These are phyloP conservation scores for Dissophora ornata DNA, from an alignment of 192 early-diverging fungal genomes.

Conservation along the genomic window DNA sequence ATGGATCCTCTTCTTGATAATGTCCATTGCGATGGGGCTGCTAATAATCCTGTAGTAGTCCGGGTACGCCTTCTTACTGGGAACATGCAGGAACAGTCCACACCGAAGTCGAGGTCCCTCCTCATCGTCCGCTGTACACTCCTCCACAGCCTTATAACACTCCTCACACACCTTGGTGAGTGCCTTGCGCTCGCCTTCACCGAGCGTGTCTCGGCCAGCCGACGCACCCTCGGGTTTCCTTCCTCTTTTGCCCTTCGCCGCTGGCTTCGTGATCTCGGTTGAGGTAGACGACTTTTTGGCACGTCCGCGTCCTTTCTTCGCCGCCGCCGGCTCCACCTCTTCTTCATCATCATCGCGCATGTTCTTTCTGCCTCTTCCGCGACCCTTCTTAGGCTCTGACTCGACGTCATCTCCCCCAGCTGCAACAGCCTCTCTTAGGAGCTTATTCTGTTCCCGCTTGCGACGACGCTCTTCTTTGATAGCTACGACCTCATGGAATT, in stretches of 20 bases:
- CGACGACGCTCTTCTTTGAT: slow-evolving; percentile 58
- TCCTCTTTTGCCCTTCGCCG: slow-evolving; percentile 37
- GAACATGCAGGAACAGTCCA: slow-evolving; percentile 84
- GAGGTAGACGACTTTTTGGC: slow-evolving; percentile 35
- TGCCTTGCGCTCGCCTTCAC: slow-evolving; percentile 68
- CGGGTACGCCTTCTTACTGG: slow-evolving; percentile 78
- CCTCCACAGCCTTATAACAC: slow-evolving; percentile 72
- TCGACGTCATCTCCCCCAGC: slow-evolving; percentile 28
- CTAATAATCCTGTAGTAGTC: slow-evolving; percentile 92
- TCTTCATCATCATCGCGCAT: slow-evolving; percentile 40
- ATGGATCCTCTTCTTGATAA: slow-evolving; percentile 82
- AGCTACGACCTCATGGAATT: slow-evolving; percentile 68
- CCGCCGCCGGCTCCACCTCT: slow-evolving; percentile 9
- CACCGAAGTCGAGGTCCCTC: slow-evolving; percentile 66
- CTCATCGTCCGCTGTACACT: slow-evolving; percentile 62
- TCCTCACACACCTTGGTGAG: slow-evolving; percentile 68
- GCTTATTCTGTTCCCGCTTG: slow-evolving; percentile 50
- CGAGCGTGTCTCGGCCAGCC: slow-evolving; percentile 29
- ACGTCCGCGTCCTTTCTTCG: slow-evolving; percentile 37
- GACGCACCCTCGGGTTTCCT: slow-evolving; percentile 30
- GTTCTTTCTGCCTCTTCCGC: slow-evolving; percentile 56
- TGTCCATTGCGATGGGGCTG: slow-evolving; percentile 91
- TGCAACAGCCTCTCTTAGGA: slow-evolving; percentile 22
- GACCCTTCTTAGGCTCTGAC: slow-evolving; percentile 54
- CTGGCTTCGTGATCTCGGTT: slow-evolving; percentile 22